phyloP scores from a whole-genome alignment of 208 protist species.

The Acanthamoeba sp. region DNA sequence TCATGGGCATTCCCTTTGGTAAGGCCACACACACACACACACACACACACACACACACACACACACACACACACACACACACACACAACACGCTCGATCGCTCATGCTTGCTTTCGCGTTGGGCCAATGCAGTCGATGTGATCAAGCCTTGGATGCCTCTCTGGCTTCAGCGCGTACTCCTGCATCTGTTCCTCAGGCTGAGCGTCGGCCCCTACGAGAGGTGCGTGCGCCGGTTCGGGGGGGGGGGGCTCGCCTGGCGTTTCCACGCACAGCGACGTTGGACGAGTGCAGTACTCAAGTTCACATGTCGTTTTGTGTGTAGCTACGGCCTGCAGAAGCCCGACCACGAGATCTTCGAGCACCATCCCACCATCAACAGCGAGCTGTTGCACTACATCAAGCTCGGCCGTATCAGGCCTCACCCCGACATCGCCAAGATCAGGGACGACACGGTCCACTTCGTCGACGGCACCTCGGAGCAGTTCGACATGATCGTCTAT shows the following conservation, averaged over 20 bases:
- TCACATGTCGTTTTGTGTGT: too few species aligned
- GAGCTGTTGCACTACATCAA: slow-evolving; percentile 77
- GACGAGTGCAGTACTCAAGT: too few species aligned
- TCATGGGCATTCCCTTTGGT: slow-evolving; percentile 69
- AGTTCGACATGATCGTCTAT: slow-evolving; percentile 74
- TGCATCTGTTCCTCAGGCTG: background rate
- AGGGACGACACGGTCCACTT: slow-evolving; percentile 53
- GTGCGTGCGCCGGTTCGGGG: background rate
- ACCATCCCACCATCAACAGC: slow-evolving; percentile 77
- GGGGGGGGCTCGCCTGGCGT: too few species aligned
- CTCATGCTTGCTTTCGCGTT: background rate
- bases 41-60: background rate
- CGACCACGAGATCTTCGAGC: slow-evolving; percentile 73
- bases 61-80: too few species aligned
- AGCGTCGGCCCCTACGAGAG: slow-evolving; percentile 70
- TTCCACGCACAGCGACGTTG: background rate
- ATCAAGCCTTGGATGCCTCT: slow-evolving; percentile 39
- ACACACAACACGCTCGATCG: too few species aligned
- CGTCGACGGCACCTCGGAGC: slow-evolving; percentile 31
- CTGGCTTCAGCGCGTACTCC: slow-evolving; percentile 40
- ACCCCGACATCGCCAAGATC: slow-evolving; percentile 55
- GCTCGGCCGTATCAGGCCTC: slow-evolving; percentile 70
- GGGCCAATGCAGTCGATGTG: background rate
- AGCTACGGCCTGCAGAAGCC: slow-evolving; percentile 74
- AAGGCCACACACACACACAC: background rate